Evolutionary conservation across 2,329 filamentous ascomycete species (phyloP).

Genomic region (Ramularia collo-cygni): DNA sequence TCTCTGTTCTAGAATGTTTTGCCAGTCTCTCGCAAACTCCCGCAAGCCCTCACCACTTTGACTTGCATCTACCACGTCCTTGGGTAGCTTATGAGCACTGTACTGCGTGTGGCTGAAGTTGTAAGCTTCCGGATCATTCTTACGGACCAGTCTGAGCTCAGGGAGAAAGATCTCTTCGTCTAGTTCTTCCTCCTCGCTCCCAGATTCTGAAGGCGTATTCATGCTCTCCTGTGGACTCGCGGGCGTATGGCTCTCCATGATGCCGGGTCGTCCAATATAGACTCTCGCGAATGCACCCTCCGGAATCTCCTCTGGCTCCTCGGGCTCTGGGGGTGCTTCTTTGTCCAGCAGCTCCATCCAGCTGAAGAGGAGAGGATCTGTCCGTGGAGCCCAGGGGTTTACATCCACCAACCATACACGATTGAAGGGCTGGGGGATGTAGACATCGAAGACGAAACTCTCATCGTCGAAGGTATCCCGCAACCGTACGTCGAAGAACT

Average conservation of each 20-base stretch:
- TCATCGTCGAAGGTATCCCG: conserved; percentile 74
- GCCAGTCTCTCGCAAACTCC: conserved; percentile 52
- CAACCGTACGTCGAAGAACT: conserved; percentile 70
- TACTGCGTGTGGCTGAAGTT: conserved; percentile 81
- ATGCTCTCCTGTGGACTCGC: conserved; percentile 3
- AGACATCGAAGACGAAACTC: conserved; percentile 86
- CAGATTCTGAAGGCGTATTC: conserved; percentile 15
- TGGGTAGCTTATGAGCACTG: conserved; percentile 90
- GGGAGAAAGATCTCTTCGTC: conserved; percentile 56
- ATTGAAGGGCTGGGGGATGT: conserved; percentile 70
- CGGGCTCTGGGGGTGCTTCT: conserved; percentile 45
- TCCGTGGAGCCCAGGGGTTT: conserved; percentile 87
- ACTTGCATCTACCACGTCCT: conserved; percentile 73
- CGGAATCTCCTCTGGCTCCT: conserved; percentile 10
- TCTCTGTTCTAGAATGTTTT: conserved; percentile 39
- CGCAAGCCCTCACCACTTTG: conserved; percentile 60
- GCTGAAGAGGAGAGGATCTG: conserved; percentile 80
- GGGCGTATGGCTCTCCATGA: conserved; percentile 14
- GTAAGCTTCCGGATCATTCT: conserved; percentile 82
- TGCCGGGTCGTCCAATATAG: not conserved
- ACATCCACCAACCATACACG: conserved; percentile 84
- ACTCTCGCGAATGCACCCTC: conserved; percentile 3
- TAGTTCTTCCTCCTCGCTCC: conserved; percentile 41
- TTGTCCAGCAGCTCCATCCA: conserved; percentile 81
- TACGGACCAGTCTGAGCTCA: conserved; percentile 74